Evolutionary conservation across 139 green algal genomes (phyloP), one percentile per base, ranked within the genome.

Genomic region (Asterochloris sp.): DNA sequence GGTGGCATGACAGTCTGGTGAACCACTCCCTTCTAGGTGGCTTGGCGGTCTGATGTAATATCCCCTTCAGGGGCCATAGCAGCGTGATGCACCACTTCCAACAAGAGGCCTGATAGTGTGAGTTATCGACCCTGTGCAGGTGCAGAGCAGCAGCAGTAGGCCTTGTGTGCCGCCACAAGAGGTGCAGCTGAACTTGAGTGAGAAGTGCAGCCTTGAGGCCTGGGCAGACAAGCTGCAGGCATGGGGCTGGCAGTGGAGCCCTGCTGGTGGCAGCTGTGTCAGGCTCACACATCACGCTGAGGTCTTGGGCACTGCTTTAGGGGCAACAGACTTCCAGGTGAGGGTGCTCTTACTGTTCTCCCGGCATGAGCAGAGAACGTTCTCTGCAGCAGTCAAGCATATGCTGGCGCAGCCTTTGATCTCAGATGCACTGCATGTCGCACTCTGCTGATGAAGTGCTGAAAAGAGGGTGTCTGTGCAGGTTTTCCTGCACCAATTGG

Each of bases 401-500:
- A 10, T 76, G 27, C 27, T 47, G 11, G 27, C 14, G 1, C 13
- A 12, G 19, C 62, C 11, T 29, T 63, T 11, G 15, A 1, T 14
- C 28, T 29, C 4, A 67, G 21, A 12, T 38, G 28, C 28, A 61
- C 47, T 81, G 78, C 13, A 54, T 77, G 28, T 62, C 23, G 62
- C 62, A 29, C 10, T n/a, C 29, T 23, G 4, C 23, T 81, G 61
- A 15, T 17, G 23, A 24, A 1, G 8, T 62, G 54, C 26, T 19
- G 10, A 0, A 83, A 14, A 26, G 17, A 27, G 24, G 23, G 14
- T 69, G 16, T 75, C 16, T 1, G 23, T 24, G 71, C 83, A 91
- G 84, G 29, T 88, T 19, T 95, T 92, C 82, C 82, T 97, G 27
- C 83, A 92, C 54, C 85, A 95, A 80, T 78, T 97, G 60, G 28